Conservation (phyloP, 345 rosid genomes). For the Reutealis trisperma region DNA sequence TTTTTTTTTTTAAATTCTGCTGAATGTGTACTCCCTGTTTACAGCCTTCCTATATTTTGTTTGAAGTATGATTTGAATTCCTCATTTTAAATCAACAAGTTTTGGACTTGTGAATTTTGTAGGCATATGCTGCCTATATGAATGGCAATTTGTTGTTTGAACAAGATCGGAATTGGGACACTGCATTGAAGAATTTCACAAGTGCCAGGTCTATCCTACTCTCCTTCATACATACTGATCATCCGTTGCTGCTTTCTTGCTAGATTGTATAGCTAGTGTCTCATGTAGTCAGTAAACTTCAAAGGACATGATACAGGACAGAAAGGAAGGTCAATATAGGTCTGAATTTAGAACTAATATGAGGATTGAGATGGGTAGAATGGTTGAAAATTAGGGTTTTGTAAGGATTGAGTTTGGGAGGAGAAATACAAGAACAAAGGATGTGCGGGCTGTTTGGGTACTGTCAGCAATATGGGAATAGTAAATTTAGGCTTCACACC, state of each 20-base stretch:
- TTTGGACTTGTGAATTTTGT: conserved; percentile 19
- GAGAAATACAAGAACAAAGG: too few species aligned
- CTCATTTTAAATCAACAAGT: background rate
- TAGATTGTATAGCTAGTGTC: background rate
- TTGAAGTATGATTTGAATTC: conserved; percentile 8
- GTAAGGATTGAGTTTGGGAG: too few species aligned
- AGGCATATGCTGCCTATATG: conserved; percentile 99
- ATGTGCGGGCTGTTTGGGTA: too few species aligned
- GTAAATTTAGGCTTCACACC: too few species aligned
- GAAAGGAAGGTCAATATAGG: too few species aligned
- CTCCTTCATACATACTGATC: background rate
- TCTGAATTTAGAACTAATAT: too few species aligned
- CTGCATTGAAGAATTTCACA: conserved; percentile 79
- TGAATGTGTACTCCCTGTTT: conserved; percentile 2
- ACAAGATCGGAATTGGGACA: conserved; percentile 94
- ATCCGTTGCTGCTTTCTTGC: background rate
- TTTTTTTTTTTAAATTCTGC: background rate
- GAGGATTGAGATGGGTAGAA: too few species aligned
- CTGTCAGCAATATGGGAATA: too few species aligned
- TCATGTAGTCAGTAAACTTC: background rate
- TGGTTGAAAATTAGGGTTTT: too few species aligned
- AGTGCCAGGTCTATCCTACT: conserved; percentile 75
- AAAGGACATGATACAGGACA: background rate
- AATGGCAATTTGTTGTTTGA: conserved; percentile 91
- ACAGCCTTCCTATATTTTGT: conserved; percentile 5